A percentile compares a stretch with the other conserved stretches of the same genome.
Conservation (phyloP, 352 stramenopile species). For the Phytopythium oedochilum region DNA sequence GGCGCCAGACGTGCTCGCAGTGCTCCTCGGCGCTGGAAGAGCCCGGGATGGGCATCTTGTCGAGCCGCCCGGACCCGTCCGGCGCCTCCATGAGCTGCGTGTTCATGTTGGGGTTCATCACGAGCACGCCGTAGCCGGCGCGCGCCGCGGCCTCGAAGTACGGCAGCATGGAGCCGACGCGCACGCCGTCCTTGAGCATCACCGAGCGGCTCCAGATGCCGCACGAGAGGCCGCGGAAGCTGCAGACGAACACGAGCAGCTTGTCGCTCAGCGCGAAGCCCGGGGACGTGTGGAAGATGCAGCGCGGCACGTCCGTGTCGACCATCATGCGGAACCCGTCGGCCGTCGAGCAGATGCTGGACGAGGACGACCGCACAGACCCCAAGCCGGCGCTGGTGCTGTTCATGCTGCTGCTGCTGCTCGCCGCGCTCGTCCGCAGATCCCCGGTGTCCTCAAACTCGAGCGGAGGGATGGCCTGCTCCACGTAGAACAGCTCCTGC, state of each 20-base stretch:
- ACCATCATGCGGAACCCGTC: conserved; percentile 83
- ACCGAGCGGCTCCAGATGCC: conserved; percentile 88
- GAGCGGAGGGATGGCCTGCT: conserved; percentile 73
- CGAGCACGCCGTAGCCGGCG: conserved; percentile 77
- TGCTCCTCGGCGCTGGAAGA: conserved; percentile 87
- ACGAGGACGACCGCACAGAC: conserved; percentile 63
- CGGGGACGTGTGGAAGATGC: conserved; percentile 78
- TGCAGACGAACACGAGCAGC: conserved; percentile 81
- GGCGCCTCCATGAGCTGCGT: conserved; percentile 67
- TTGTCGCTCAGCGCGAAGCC: conserved; percentile 76
- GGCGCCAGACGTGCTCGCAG: conserved; percentile 83
- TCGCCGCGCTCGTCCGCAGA: conserved; percentile 27
- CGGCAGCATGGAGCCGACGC: conserved; percentile 87
- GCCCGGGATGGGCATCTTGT: conserved; percentile 80
- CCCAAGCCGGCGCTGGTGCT: conserved; percentile 17
- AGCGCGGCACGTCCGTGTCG: conserved; percentile 69
- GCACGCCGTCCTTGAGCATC: conserved; percentile 79
- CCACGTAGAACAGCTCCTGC: conserved; percentile 71
- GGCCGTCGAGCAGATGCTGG: conserved; percentile 76
- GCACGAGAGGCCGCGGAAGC: conserved; percentile 65
- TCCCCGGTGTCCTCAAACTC: conserved; percentile 52
- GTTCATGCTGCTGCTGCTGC: conserved; percentile 17
- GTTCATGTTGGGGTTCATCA: conserved; percentile 92
- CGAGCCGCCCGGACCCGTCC: conserved; percentile 32
- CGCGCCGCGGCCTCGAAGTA: conserved; percentile 77